A percentile compares a stretch with the other conserved stretches of the same genome.
These are phyloP conservation scores for Cladosporium velox DNA, from an alignment of 2,329 filamentous ascomycete genomes.

Conservation along the genomic window DNA sequence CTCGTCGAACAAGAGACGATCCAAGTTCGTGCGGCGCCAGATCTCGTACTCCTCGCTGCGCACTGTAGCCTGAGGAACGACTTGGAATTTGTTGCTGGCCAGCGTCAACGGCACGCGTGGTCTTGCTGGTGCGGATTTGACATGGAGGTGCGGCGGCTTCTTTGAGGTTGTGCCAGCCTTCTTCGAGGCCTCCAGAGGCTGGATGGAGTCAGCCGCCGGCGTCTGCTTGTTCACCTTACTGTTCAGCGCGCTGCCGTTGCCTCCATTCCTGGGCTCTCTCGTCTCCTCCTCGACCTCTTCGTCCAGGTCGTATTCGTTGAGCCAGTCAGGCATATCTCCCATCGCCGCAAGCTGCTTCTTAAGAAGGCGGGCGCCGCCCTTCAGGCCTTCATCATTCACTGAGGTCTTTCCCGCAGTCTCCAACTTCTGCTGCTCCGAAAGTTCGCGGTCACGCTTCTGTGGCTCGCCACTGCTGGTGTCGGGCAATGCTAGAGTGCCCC, in stretches of 20 bases:
- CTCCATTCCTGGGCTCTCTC: background rate
- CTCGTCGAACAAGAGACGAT: background rate
- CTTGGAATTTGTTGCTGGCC: background rate
- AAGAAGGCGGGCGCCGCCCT: background rate
- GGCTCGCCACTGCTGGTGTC: background rate
- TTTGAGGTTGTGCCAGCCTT: background rate
- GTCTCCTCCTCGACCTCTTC: background rate
- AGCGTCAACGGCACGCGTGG: too few species aligned
- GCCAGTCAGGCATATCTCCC: background rate
- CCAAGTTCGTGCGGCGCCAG: background rate
- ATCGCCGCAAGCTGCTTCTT: background rate
- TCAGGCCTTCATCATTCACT: background rate
- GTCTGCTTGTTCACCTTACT: background rate
- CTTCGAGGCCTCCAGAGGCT: background rate
- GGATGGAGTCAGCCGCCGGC: background rate
- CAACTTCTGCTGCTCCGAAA: background rate
- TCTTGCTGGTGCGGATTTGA: background rate
- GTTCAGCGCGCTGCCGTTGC: background rate
- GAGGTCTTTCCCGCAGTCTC: background rate
- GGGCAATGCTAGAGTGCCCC: background rate
- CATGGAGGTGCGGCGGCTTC: background rate
- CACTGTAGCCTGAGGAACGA: background rate
- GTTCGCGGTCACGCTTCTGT: background rate
- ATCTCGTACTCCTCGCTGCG: background rate
- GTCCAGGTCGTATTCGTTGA: background rate